Conservation (phyloP, 768 basidiomycete genomes). For the Hirschioporus abietinus region DNA sequence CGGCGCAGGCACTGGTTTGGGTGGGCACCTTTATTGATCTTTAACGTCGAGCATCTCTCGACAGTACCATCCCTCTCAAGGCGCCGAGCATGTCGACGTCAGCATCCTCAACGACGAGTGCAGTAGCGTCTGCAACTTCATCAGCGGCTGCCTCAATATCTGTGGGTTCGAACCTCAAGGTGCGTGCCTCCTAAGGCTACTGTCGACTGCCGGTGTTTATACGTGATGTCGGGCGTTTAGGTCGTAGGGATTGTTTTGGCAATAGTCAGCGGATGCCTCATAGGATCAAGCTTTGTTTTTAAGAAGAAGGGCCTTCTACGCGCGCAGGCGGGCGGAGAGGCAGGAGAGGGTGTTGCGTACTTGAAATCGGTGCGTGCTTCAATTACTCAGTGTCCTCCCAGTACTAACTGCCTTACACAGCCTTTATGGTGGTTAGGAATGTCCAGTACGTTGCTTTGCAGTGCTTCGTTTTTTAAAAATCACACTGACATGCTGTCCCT, state of each 20-base stretch:
- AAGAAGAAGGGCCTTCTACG: conserved; percentile 93
- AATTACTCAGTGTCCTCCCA: neutral
- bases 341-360: conserved; percentile 89
- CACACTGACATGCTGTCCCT: conserved; percentile 3
- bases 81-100: conserved; percentile 10
- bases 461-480: neutral
- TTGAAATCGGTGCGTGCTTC: conserved; percentile 74
- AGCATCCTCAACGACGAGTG: neutral
- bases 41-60: conserved; percentile 6
- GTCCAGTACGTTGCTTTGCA: conserved; percentile 53
- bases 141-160: conserved; percentile 13
- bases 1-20: neutral
- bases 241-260: conserved; percentile 76
- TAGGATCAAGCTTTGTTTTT: conserved; percentile 91
- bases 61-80: neutral
- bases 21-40: conserved; percentile 2
- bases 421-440: conserved; percentile 93
- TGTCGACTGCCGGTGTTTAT: neutral
- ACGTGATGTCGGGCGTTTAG: conserved; percentile 27
- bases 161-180: conserved; percentile 8
- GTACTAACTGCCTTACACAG: conserved; percentile 30
- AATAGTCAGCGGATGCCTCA: conserved; percentile 75
- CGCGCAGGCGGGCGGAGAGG: conserved; percentile 72
- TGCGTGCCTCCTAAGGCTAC: conserved; percentile 2
- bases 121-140: conserved; percentile 10